Base-by-base conservation (phyloP, 306 rosid genomes). In the Lathyrus tuberosus region DNA sequence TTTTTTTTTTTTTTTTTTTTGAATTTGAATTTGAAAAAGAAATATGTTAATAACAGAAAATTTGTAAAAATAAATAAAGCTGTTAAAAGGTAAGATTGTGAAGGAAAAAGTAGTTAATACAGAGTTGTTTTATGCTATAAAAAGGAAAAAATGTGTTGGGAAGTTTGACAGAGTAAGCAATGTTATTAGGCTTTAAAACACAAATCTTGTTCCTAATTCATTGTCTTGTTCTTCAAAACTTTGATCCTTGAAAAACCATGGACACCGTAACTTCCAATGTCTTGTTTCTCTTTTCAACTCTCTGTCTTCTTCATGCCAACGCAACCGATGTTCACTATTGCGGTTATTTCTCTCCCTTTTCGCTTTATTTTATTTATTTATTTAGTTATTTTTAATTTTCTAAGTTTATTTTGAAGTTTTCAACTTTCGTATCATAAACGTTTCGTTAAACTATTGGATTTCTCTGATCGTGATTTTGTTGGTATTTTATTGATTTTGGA, bases 301-400 rank as follows among this genome's bases (percentile, higher is more conserved):
- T 86, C 0, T 80, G 31, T 69, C 64, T 86, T 41, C 74, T 82
- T 57, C 60, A 47, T 30, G 20, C 80, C 69, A 70, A 40, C 58
- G 88, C 96, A 79, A 74, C 79, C 22, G 76, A 79, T 35, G 4
- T 69, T 63, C 58, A 47, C 16, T 79, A 74, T 63, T 79, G 83
- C 73, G 69, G 81, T 68, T 37, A 37, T 72, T 65, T 30, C 42
- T 47, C 24, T 2, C 17, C 31, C 16, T 8, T 26, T 9, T 0
- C 1, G 4, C 2, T 52, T 17, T 40, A 12, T 4, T 22, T 6
- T 5, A 5, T 20, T 51, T 7, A 51, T 0, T 20, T 20, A 20
- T 20, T 20, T 20, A 20, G 1, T 6, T 5, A 5, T 20, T 51
- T 7, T 63, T 22, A 30, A 56, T 33, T 13, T 20, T 13, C 22